Conservation (phyloP, 148 eudicot genomes). For the Fagopyrum homotropicum region DNA sequence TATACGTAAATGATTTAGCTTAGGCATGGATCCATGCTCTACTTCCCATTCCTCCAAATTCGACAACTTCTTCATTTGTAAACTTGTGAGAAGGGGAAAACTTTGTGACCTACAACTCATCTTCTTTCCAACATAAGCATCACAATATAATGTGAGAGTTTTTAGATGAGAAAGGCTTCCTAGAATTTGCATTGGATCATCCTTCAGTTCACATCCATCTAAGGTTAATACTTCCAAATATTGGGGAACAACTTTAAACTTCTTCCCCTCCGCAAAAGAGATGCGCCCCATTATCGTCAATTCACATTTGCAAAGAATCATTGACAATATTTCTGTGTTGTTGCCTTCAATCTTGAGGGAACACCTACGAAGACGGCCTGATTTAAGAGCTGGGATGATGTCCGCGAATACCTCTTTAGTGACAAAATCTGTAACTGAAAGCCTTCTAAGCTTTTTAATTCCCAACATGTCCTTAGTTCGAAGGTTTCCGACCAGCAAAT, state of each 20-base stretch:
- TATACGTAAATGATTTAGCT: not conserved
- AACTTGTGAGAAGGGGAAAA: not conserved
- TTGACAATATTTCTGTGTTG: slow-evolving; percentile 13
- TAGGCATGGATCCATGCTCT: slow-evolving; percentile 7
- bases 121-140: not conserved
- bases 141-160: not conserved
- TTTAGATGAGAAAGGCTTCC: not conserved
- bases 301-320: slow-evolving; percentile 17
- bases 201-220: not conserved
- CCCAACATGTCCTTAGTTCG: slow-evolving; percentile 19
- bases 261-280: not conserved
- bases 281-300: slow-evolving; percentile 22
- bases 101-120: not conserved
- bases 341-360: not conserved
- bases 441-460: slow-evolving; percentile 22
- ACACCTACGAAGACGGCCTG: slow-evolving; percentile 1
- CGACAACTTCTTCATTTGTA: accelerated
- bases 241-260: not conserved
- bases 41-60: not conserved
- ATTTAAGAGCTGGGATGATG: not conserved
- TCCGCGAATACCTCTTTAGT: slow-evolving; percentile 16
- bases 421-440: slow-evolving; percentile 10
- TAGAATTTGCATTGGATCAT: not conserved
- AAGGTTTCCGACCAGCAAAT: slow-evolving; percentile 14
- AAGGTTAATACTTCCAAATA: not conserved